phyloP scores from a whole-genome alignment of 441 rosid species.

The Populus tomentosa region DNA sequence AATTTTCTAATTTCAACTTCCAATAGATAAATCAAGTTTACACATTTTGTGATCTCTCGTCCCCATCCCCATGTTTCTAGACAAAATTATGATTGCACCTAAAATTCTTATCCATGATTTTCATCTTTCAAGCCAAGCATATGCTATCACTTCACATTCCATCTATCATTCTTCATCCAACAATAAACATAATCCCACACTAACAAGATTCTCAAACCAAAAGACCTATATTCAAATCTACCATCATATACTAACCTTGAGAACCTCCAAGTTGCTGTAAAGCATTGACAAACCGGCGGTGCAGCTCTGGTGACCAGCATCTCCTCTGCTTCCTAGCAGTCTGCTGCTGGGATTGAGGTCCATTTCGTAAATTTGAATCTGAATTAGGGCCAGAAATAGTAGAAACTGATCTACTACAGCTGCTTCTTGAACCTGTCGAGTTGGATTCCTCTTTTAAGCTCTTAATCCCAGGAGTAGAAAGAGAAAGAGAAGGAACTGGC shows the following conservation, averaged over 20 bases:
- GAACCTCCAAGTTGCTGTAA: conserved; percentile 91
- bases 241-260: conserved; percentile 46
- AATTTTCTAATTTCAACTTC: not conserved
- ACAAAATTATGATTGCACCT: not conserved
- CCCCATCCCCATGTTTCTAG: not conserved
- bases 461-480: conserved; percentile 50
- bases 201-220: not conserved
- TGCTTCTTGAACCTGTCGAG: conserved; percentile 35
- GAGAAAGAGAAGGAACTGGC: conserved; percentile 46
- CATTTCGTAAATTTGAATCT: conserved; percentile 37
- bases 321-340: conserved; percentile 81
- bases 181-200: conserved; percentile 1
- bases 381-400: conserved; percentile 41
- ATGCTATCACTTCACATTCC: not conserved
- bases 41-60: not conserved
- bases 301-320: conserved; percentile 95
- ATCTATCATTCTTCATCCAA: not conserved
- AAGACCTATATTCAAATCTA: not conserved
- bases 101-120: not conserved
- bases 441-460: conserved; percentile 52
- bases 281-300: conserved; percentile 76
- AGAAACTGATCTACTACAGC: conserved; percentile 39
- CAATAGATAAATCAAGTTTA: conserved; percentile 5
- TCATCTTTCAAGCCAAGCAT: not conserved
- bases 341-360: conserved; percentile 46